A percentile compares a stretch with the other conserved stretches of the same genome.
These are phyloP conservation scores for Penicillium sp. DNA, from an alignment of 2,329 filamentous ascomycete species.

Conservation along the genomic window DNA sequence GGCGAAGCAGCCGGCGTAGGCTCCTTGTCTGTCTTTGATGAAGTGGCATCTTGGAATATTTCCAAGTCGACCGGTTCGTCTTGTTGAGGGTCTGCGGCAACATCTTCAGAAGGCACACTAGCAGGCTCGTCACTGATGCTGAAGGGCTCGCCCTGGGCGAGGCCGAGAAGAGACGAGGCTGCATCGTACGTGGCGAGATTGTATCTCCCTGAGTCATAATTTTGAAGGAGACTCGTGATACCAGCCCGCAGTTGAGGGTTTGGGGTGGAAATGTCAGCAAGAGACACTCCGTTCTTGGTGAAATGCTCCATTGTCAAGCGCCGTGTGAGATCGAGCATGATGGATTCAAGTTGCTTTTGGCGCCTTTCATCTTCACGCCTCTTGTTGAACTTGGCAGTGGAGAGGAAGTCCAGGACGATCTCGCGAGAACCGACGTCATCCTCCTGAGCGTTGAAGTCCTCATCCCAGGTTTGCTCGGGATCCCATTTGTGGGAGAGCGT, in stretches of 20 bases:
- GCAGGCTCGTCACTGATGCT: conserved; percentile 4
- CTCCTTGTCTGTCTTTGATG: background rate
- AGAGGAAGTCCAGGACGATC: conserved; percentile 23
- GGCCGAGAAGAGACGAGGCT: conserved; percentile 18
- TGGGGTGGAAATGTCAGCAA: background rate
- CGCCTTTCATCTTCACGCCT: background rate
- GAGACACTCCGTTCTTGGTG: background rate
- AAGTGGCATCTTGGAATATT: background rate
- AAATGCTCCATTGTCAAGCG: conserved; percentile 16
- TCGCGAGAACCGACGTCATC: conserved; percentile 12
- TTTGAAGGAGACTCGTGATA: conserved; percentile 1
- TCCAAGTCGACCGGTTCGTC: background rate
- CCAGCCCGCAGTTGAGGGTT: background rate
- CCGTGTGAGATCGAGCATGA: conserved; percentile 6
- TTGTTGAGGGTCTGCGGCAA: background rate
- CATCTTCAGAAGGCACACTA: background rate
- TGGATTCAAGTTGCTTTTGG: conserved; percentile 1
- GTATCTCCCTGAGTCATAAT: background rate
- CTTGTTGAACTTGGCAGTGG: conserved; percentile 15
- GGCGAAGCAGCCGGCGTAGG: conserved; percentile 1
- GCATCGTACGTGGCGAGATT: conserved; percentile 13
- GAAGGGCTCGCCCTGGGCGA: conserved; percentile 8
- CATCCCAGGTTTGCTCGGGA: background rate
- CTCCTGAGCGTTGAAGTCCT: background rate
- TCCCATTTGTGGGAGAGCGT: background rate